Percentiles rank a stretch among this genome's conserved stretches.
phyloP scores from a whole-genome alignment of 1,284 basidiomycete genomes.

The Singerocomus inundabilis region DNA sequence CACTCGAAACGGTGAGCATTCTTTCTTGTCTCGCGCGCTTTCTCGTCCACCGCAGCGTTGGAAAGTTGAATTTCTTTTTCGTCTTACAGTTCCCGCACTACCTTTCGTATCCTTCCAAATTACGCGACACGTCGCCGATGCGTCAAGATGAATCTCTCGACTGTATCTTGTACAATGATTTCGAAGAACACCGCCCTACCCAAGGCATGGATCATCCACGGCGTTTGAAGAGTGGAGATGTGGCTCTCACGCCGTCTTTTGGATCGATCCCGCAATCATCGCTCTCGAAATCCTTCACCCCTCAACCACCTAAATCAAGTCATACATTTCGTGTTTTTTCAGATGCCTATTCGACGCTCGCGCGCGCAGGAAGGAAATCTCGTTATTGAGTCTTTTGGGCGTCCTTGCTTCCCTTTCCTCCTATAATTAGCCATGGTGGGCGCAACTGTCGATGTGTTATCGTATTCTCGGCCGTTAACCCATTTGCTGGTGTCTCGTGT shows the following conservation, averaged over 20 bases:
- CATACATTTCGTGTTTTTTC: conserved; percentile 27
- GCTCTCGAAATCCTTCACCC: neutral
- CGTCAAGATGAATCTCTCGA: conserved; percentile 10
- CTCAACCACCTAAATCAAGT: conserved; percentile 16
- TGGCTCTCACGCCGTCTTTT: conserved; percentile 6
- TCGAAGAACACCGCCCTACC: conserved; percentile 12
- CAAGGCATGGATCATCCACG: conserved; percentile 6
- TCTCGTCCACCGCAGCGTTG: neutral
- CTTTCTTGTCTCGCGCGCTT: too few species aligned
- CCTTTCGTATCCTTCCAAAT: conserved; percentile 5
- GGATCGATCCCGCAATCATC: neutral
- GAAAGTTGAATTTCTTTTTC: neutral
- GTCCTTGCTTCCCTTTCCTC: neutral
- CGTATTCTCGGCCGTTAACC: conserved; percentile 1
- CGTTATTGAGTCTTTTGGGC: neutral
- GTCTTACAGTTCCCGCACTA: conserved; percentile 10
- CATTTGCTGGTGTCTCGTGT: neutral
- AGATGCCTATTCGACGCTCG: conserved; percentile 24
- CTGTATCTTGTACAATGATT: conserved; percentile 20
- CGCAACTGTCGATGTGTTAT: neutral
- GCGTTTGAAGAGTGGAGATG: conserved; percentile 12
- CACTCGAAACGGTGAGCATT: conserved; percentile 21
- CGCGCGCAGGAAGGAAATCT: conserved; percentile 9
- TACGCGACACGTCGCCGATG: conserved; percentile 7
- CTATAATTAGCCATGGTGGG: neutral